phyloP scores from a whole-genome alignment of 1,284 basidiomycete species.

The Cutaneotrichosporon daszewskae region DNA sequence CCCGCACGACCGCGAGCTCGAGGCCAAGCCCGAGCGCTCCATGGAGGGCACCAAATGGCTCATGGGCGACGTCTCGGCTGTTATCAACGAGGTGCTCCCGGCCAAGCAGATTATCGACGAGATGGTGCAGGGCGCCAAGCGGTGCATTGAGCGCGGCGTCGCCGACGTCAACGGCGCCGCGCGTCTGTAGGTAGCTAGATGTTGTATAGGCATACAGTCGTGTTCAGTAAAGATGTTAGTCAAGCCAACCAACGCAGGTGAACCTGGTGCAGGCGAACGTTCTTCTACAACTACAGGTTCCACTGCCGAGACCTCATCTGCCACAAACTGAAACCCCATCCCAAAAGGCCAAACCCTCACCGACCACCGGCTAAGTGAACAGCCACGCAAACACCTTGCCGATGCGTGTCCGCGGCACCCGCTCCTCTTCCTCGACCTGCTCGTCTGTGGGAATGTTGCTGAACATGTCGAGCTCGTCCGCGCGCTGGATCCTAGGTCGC shows the following conservation, averaged over 20 bases:
- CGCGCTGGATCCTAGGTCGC: constrained; percentile 51
- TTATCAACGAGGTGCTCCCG: constrained; percentile 69
- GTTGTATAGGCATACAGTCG: no score
- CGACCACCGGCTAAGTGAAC: no score
- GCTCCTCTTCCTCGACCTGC: constrained; percentile 58
- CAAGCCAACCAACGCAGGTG: no score
- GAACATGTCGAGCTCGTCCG: constrained; percentile 73
- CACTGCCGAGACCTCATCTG: no score
- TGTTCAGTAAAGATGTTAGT: no score
- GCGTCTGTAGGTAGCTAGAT: no score
- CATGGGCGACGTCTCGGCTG: constrained; percentile 69
- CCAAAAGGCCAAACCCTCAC: no score
- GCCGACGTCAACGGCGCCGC: not conserved
- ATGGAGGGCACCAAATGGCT: constrained; percentile 59
- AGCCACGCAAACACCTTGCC: no score
- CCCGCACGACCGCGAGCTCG: constrained; percentile 64
- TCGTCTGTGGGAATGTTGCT: constrained; percentile 67
- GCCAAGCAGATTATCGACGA: constrained; percentile 73
- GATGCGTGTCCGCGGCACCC: no score
- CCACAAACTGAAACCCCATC: no score
- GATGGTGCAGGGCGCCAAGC: constrained; percentile 53
- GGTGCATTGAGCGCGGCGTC: constrained; percentile 27
- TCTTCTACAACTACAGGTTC: no score
- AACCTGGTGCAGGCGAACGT: no score
- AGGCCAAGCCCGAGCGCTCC: constrained; percentile 69